Percentiles rank a stretch among this genome's conserved stretches.
phyloP scores from a whole-genome alignment of 1,284 basidiomycete genomes.

The Moesziomyces parantarcticus region DNA sequence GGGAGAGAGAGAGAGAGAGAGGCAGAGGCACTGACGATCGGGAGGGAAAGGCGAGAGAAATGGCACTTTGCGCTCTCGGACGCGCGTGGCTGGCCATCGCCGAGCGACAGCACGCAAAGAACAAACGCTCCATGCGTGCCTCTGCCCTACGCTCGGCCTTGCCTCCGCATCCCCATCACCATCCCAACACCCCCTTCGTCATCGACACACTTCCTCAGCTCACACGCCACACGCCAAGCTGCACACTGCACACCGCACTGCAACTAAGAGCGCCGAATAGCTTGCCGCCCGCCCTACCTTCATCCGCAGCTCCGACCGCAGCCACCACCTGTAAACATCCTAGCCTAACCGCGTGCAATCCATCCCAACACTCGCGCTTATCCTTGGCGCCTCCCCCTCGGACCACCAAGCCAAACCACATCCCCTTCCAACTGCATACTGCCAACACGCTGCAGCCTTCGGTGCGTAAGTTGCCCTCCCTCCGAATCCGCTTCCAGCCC shows the following conservation, averaged over 20 bases:
- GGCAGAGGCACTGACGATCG: too few relatives aligned
- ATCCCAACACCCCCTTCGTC: slow-evolving; percentile 5
- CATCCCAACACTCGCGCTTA: too few relatives aligned
- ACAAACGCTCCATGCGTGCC: slow-evolving; percentile 38
- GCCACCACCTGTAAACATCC: slow-evolving; percentile 7
- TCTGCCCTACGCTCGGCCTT: slow-evolving; percentile 40
- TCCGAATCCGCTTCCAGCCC: too few relatives aligned
- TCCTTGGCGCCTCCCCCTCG: slow-evolving; percentile 1
- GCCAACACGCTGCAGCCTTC: slow-evolving; percentile 27
- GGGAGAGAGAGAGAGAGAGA: too few relatives aligned
- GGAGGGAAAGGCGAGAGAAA: too few relatives aligned
- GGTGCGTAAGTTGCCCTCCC: slow-evolving; percentile 23
- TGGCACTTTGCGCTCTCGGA: slow-evolving; percentile 5
- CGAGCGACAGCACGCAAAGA: slow-evolving; percentile 2
- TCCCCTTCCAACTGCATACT: too few relatives aligned
- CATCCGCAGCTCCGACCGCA: slow-evolving; percentile 1
- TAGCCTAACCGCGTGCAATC: slow-evolving; percentile 5
- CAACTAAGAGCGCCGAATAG: too few relatives aligned
- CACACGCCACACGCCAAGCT: too few relatives aligned
- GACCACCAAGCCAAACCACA: neutral
- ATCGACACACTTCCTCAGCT: neutral
- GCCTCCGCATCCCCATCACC: slow-evolving; percentile 13
- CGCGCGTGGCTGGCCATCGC: slow-evolving; percentile 12
- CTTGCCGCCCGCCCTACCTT: too few relatives aligned
- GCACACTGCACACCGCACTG: too few relatives aligned